Conservation (phyloP, 495 filamentous ascomycete genomes). For the Aspergillus baeticus region DNA sequence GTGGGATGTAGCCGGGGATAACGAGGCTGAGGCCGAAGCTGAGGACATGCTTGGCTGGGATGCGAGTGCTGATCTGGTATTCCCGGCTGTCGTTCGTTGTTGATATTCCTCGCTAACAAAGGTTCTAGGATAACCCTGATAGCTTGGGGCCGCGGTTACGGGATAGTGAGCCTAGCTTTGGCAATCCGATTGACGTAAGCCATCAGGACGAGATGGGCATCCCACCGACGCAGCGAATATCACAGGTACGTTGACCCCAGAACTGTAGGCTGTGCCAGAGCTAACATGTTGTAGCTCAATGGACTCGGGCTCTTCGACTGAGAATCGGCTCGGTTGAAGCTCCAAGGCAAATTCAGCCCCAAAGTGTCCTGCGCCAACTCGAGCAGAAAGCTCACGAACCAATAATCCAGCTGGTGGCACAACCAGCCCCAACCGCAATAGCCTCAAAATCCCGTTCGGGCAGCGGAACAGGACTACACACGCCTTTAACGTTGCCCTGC, state of each 20-base stretch:
- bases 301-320: constrained; percentile 47
- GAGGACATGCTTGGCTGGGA: constrained; percentile 84
- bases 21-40: constrained; percentile 51
- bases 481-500: constrained; percentile 63
- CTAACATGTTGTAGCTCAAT: constrained; percentile 35
- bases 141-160: constrained; percentile 24
- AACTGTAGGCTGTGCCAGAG: background rate
- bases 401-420: constrained; percentile 83
- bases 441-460: constrained; percentile 35
- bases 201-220: constrained; percentile 40
- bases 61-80: constrained; percentile 55
- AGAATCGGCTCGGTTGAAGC: background rate
- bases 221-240: constrained; percentile 51
- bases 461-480: constrained; percentile 60
- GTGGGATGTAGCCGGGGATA: constrained; percentile 80
- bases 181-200: constrained; percentile 1
- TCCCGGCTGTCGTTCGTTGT: constrained; percentile 4
- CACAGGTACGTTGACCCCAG: constrained; percentile 35
- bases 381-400: constrained; percentile 29
- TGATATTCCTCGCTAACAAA: constrained; percentile 17
- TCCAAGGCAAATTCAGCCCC: background rate
- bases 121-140: constrained; percentile 30
- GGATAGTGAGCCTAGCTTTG: constrained; percentile 17
- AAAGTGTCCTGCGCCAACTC: too few species aligned
- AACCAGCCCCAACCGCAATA: constrained; percentile 70